A percentile compares a stretch with the other conserved stretches of the same genome.
Conservation (phyloP, 2,329 filamentous ascomycete genomes). For the Fulvia fulva region DNA sequence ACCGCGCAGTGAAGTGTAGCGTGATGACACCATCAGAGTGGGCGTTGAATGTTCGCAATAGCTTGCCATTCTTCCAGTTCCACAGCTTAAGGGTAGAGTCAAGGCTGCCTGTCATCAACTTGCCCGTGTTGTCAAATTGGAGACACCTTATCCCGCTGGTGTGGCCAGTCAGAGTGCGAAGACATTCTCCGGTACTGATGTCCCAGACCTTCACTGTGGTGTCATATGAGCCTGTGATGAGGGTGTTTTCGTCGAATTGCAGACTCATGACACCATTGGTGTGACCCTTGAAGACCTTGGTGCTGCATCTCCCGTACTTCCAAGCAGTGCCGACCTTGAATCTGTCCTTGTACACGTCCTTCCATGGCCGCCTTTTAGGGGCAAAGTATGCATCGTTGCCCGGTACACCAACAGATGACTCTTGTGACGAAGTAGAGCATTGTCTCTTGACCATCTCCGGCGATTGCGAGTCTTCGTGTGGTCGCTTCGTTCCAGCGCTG, state of each 20-base stretch:
- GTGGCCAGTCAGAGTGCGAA: constrained; percentile 82
- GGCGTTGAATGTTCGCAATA: constrained; percentile 73
- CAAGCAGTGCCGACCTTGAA: constrained; percentile 97
- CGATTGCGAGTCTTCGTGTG: constrained; percentile 18
- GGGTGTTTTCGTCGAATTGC: constrained; percentile 80
- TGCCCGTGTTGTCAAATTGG: constrained; percentile 80
- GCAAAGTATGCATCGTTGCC: constrained; percentile 46
- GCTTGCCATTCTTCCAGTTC: constrained; percentile 93
- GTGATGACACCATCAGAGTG: constrained; percentile 81
- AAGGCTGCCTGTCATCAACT: constrained; percentile 84
- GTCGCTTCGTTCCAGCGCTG: constrained; percentile 16
- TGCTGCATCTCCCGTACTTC: constrained; percentile 88
- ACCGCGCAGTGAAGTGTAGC: constrained; percentile 79
- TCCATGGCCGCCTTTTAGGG: constrained; percentile 69
- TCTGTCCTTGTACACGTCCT: constrained; percentile 91
- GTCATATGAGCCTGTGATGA: constrained; percentile 94
- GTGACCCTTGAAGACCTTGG: constrained; percentile 80
- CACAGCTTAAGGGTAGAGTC: constrained; percentile 87
- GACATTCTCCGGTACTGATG: constrained; percentile 77
- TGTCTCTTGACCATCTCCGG: constrained; percentile 28
- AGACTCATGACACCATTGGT: constrained; percentile 80
- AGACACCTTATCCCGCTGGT: constrained; percentile 78
- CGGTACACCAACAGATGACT: constrained; percentile 9
- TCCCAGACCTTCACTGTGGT: constrained; percentile 95
- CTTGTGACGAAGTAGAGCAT: constrained; percentile 21